Base-by-base conservation (phyloP, 352 stramenopile species). In the Phytophthora melonis region DNA sequence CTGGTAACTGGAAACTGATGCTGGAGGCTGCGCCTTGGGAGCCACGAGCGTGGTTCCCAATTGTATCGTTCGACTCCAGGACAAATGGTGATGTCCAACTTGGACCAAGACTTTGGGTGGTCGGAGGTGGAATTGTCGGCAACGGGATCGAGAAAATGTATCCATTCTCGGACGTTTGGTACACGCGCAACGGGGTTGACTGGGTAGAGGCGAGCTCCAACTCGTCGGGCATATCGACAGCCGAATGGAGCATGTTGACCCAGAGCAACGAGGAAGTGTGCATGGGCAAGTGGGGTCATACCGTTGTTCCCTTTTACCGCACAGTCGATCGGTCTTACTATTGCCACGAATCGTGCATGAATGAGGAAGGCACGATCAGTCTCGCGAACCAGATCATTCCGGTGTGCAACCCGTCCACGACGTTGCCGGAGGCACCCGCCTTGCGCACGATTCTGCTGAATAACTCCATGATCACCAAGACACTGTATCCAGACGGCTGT, bases 71-170 rank as follows among this genome's bases (percentile, higher is more conserved):
- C 61, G 80, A 94, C 65, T 91, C 89, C 4, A 77, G 81, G 19
- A 92, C 80, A 25, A 80, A 80, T 39, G 82, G 77, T 3, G 88
- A 96, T 64, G 77, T 91, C 0, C 72, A 86, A 50, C 69, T 87
- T 14, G 89, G 88, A 9, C 79, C 86, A 43, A 79, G 89, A 1
- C 66, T 96, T 13, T 96, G 89, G 89, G 72, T 96, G 9, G 55
- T 96, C 23, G 89, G 89, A 9, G 89, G 89, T n/a, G 82, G 89
- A 5, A 81, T 89, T 52, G 80, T 93, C n/a, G 89, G 89, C 58
- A 83, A 78, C 7, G 89, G 89, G 3, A 82, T 95, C 66, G 66
- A 82, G 16, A 88, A 88, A 63, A 95, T 95, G 87, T 76, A 82
- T 58, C 77, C 87, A 25, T 91, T 88, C 75, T 85, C 80, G 43